phyloP scores from a whole-genome alignment of 305 asterid genomes.

The Salvia sclarea region DNA sequence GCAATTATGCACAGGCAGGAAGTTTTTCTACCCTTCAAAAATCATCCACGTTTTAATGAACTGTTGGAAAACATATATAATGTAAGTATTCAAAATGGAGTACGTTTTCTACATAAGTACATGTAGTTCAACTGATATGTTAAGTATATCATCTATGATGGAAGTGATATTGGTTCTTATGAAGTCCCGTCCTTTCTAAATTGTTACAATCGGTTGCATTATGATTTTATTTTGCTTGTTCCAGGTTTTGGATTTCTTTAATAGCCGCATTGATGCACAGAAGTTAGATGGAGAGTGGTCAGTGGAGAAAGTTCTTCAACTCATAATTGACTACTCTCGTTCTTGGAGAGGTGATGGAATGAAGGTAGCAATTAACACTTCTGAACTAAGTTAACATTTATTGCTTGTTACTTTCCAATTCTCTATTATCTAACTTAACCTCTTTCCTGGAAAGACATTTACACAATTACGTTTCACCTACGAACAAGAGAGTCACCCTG shows the following conservation, averaged over 20 bases:
- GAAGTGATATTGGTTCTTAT: constrained; percentile 15
- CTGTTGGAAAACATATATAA: constrained; percentile 86
- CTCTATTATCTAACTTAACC: constrained; percentile 19
- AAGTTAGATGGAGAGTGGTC: constrained; percentile 84
- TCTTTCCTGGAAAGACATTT: constrained; percentile 58
- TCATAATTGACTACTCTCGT: constrained; percentile 72
- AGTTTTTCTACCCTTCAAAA: constrained; percentile 91
- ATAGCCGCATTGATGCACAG: constrained; percentile 87
- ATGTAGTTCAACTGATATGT: constrained; percentile 6
- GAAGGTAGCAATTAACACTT: constrained; percentile 54
- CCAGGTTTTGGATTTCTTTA: constrained; percentile 93
- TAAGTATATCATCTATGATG: constrained; percentile 3
- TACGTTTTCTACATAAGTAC: constrained; percentile 16
- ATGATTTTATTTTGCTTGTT: constrained; percentile 22
- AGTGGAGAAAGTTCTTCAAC: constrained; percentile 91
- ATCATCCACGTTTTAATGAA: constrained; percentile 92
- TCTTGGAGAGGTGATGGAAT: constrained; percentile 99
- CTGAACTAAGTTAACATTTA: neutral
- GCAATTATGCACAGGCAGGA: constrained; percentile 99
- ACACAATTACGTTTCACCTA: constrained; percentile 89
- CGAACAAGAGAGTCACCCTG: constrained; percentile 98
- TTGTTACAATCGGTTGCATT: constrained; percentile 3
- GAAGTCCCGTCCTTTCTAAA: constrained; percentile 1
- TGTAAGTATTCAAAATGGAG: constrained; percentile 43
- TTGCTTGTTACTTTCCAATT: constrained; percentile 8